A percentile compares a stretch with the other conserved stretches of the same genome.
phyloP scores from a whole-genome alignment of 805 yeast species.

The Yamadazyma endophytica region DNA sequence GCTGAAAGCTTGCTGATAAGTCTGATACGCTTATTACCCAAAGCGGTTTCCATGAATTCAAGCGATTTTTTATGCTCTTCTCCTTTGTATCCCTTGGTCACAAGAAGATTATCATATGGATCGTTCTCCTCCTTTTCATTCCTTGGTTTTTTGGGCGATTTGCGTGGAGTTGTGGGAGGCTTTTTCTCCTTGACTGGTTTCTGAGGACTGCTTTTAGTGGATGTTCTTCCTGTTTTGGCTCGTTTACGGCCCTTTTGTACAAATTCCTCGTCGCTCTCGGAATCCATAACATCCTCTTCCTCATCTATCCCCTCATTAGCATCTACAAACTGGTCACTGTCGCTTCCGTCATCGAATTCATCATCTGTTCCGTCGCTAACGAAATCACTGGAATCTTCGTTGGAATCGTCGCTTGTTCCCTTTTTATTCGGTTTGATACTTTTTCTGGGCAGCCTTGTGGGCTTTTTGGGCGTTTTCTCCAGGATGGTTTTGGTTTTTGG shows the following conservation, averaged over 20 bases:
- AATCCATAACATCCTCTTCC: background rate
- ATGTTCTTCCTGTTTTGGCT: background rate
- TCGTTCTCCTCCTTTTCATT: slow-evolving; percentile 1
- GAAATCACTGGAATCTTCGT: slow-evolving; percentile 2
- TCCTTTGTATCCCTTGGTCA: background rate
- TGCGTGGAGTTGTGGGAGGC: slow-evolving; percentile 1
- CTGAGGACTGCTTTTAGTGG: slow-evolving; percentile 5
- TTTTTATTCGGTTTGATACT: no score
- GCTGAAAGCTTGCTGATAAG: background rate
- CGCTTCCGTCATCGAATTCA: background rate
- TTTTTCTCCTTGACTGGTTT: slow-evolving; percentile 1
- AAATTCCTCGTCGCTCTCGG: no score
- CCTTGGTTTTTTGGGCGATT: slow-evolving; percentile 1
- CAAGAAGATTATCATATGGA: background rate
- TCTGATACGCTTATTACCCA: slow-evolving; percentile 4
- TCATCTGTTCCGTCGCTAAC: background rate
- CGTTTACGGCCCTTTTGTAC: slow-evolving; percentile 1
- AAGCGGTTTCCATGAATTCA: slow-evolving; percentile 1
- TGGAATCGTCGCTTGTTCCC: no score
- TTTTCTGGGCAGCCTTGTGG: background rate
- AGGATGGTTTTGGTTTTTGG: no score
- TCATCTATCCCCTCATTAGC: background rate
- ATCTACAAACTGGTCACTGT: background rate
- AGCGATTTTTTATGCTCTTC: slow-evolving; percentile 2
- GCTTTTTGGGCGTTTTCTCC: no score